Conservation (phyloP, 768 basidiomycete species). For the Strobilomyces confusus region DNA sequence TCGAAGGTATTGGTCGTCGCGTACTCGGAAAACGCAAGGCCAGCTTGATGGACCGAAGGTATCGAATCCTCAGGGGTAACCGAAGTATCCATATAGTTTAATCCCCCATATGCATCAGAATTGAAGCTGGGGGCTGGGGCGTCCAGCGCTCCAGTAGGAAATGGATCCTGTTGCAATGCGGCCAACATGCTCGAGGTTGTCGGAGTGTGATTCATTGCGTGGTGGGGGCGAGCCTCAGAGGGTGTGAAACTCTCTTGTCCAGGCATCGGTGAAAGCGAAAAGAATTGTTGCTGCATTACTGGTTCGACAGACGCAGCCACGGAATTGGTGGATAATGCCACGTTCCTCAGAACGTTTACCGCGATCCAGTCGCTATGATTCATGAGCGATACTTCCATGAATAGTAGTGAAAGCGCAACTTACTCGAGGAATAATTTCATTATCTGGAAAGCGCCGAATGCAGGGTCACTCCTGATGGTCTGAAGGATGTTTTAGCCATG, state of each 20-base stretch:
- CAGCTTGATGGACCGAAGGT: conserved; percentile 54
- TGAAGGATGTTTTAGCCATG: conserved; percentile 27
- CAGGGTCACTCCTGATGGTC: conserved; percentile 91
- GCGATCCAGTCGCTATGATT: conserved; percentile 80
- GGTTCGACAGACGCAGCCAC: conserved; percentile 91
- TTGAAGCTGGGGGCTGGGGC: conserved; percentile 57
- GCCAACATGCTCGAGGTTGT: conserved; percentile 91
- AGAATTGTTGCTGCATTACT: conserved; percentile 87
- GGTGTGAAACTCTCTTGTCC: conserved; percentile 75
- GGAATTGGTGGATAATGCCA: conserved; percentile 86
- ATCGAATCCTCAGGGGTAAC: conserved; percentile 62
- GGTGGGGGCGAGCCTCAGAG: conserved; percentile 58
- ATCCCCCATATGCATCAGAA: conserved; percentile 62
- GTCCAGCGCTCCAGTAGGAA: conserved; percentile 63
- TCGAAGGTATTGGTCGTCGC: conserved; percentile 63
- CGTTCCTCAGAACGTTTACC: conserved; percentile 80
- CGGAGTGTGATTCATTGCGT: conserved; percentile 74
- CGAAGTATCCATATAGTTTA: conserved; percentile 75
- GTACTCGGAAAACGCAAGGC: conserved; percentile 71
- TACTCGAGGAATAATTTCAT: conserved; percentile 88
- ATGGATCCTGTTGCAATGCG: conserved; percentile 74
- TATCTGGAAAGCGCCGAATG: conserved; percentile 91
- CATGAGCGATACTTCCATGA: conserved; percentile 17
- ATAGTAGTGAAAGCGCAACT: conserved; percentile 28
- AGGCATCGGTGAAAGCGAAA: conserved; percentile 83